A percentile compares a stretch with the other conserved stretches of the same genome.
These are phyloP conservation scores for Exophiala calicioides DNA, from an alignment of 2,329 filamentous ascomycete species.

Conservation along the genomic window DNA sequence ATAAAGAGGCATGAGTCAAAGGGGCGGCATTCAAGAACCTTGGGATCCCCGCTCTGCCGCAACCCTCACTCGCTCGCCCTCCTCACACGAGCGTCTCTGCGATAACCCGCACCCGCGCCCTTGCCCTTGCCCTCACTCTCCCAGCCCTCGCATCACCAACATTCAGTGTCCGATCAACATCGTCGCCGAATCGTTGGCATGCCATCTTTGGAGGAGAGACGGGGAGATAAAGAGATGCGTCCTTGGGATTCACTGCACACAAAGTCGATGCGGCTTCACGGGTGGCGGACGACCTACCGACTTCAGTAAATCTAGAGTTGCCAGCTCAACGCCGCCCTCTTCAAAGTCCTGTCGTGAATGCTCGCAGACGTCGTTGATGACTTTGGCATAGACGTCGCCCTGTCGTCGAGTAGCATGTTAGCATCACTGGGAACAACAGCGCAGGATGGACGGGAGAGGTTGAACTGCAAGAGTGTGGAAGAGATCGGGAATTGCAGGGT, in stretches of 20 bases:
- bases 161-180: too few relatives aligned
- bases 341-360: constrained; percentile 93
- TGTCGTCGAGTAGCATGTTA: constrained; percentile 34
- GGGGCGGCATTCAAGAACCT: constrained; percentile 29
- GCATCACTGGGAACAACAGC: not conserved
- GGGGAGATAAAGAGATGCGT: not conserved
- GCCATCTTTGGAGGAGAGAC: too few relatives aligned
- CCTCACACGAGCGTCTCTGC: too few relatives aligned
- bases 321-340: constrained; percentile 87
- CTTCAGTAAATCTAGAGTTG: constrained; percentile 81
- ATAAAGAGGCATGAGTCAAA: constrained; percentile 33
- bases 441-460: not conserved
- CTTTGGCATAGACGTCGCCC: constrained; percentile 83
- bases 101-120: constrained; percentile 4
- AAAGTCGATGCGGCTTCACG: not conserved
- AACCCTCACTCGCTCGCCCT: constrained; percentile 18
- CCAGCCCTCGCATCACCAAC: not conserved
- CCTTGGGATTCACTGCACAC: not conserved
- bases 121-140: not conserved
- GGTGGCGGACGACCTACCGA: constrained; percentile 63
- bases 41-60: constrained; percentile 25
- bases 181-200: too few relatives aligned
- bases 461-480: not conserved
- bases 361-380: constrained; percentile 90
- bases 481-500: not conserved